Evolutionary conservation across 2,329 filamentous ascomycete species (phyloP).

Genomic region (Nannizziopsis barbatae): DNA sequence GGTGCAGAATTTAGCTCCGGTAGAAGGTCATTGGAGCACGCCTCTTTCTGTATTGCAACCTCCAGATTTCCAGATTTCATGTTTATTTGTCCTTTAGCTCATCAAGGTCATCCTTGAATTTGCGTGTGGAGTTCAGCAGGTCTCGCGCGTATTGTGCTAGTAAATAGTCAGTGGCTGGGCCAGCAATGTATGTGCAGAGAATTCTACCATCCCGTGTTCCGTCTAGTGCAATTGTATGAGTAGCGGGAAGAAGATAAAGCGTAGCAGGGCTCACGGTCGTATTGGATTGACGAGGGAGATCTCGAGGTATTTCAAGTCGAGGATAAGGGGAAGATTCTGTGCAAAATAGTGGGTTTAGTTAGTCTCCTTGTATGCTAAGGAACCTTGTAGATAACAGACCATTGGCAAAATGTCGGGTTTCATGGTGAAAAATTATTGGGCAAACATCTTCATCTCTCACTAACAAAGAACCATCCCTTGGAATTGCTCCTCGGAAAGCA

Average conservation of each 20-base stretch:
- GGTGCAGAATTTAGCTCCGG: too few relatives aligned
- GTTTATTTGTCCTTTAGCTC: slow-evolving; percentile 4
- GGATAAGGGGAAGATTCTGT: slow-evolving; percentile 17
- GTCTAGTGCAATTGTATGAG: slow-evolving; percentile 20
- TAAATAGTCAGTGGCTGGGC: slow-evolving; percentile 1
- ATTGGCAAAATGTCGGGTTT: slow-evolving; percentile 19
- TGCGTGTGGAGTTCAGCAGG: slow-evolving; percentile 1
- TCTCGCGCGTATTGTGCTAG: neutral
- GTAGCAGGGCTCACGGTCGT: slow-evolving; percentile 20
- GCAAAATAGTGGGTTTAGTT: neutral
- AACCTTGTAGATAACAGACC: slow-evolving; percentile 10
- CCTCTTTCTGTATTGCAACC: neutral
- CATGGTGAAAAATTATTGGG: slow-evolving; percentile 21
- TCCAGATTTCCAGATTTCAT: neutral
- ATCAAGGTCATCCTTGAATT: slow-evolving; percentile 2
- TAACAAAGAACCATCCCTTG: neutral
- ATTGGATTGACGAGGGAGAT: slow-evolving; percentile 18
- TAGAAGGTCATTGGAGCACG: slow-evolving; percentile 1
- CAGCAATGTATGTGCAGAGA: slow-evolving; percentile 1
- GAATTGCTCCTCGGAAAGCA: slow-evolving; percentile 14
- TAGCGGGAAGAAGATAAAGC: slow-evolving; percentile 18
- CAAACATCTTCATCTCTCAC: slow-evolving; percentile 3
- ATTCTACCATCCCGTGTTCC: slow-evolving; percentile 18
- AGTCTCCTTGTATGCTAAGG: slow-evolving; percentile 3
- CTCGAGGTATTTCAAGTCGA: slow-evolving; percentile 18